Evolutionary conservation across 768 basidiomycete species (phyloP).

Genomic region (Trametes cinnabarina): DNA sequence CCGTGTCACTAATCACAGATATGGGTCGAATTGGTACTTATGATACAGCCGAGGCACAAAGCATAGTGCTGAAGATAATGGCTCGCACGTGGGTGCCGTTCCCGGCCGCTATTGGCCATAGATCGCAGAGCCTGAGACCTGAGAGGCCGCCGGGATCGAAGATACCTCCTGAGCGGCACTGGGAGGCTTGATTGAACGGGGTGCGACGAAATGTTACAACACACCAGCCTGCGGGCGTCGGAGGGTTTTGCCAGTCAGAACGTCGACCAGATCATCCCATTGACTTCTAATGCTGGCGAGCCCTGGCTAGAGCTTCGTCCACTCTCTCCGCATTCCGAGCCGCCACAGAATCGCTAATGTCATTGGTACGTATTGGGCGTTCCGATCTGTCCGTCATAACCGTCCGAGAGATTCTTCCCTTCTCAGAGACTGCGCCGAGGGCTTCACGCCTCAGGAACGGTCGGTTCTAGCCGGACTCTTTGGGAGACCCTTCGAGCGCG

Average conservation of each 20-base stretch:
- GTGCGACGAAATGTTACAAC: too few relatives aligned
- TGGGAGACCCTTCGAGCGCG: not conserved
- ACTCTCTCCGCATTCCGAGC: not conserved
- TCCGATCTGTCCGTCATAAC: slow-evolving; percentile 2
- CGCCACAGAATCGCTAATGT: too few relatives aligned
- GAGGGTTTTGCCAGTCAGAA: too few relatives aligned
- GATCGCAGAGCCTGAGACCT: not conserved
- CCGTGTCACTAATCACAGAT: too few relatives aligned
- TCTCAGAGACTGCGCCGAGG: not conserved
- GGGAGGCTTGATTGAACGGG: too few relatives aligned
- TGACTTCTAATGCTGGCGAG: not conserved
- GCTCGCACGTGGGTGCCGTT: not conserved
- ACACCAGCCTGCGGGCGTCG: not conserved
- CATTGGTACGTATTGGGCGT: not conserved
- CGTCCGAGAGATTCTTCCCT: slow-evolving; percentile 2
- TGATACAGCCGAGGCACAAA: not conserved
- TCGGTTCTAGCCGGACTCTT: not conserved
- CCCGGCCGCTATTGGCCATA: not conserved
- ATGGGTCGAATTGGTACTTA: too few relatives aligned
- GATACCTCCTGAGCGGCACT: slow-evolving; percentile 1
- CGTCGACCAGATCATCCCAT: too few relatives aligned
- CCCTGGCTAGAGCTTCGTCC: not conserved
- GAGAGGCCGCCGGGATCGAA: not conserved
- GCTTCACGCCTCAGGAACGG: slow-evolving; percentile 7
- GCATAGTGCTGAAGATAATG: not conserved